Percentiles rank a stretch among this genome's conserved stretches.
Evolutionary conservation across 805 yeast species (phyloP).

Genomic region (Yamadazyma olivae): DNA sequence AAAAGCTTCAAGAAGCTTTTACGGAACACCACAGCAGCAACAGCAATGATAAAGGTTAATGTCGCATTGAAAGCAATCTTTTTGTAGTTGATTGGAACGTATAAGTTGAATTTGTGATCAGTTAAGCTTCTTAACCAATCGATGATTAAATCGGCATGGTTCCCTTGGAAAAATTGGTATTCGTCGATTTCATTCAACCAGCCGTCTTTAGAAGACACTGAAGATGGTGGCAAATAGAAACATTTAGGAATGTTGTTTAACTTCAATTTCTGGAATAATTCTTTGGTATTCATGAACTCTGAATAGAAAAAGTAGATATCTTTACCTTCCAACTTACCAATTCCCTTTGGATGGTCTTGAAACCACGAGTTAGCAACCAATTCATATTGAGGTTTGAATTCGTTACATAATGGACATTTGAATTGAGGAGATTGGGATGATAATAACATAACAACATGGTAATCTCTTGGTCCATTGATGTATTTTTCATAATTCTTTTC

Average conservation of each 20-base stretch:
- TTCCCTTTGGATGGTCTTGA: constrained; percentile 50
- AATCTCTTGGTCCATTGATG: constrained; percentile 65
- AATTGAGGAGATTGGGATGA: constrained; percentile 74
- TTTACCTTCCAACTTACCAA: constrained; percentile 18
- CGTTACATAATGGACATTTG: constrained; percentile 73
- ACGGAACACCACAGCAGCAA: constrained; percentile 24
- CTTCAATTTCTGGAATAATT: constrained; percentile 49
- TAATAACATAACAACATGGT: constrained; percentile 59
- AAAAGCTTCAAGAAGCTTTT: constrained; percentile 30
- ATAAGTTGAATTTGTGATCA: constrained; percentile 31
- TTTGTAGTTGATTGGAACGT: constrained; percentile 43
- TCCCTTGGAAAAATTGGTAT: constrained; percentile 47
- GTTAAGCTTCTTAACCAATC: constrained; percentile 35
- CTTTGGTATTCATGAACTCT: constrained; percentile 61
- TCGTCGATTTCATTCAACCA: constrained; percentile 29
- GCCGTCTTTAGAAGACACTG: constrained; percentile 25
- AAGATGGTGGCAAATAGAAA: constrained; percentile 56
- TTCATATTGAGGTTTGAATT: constrained; percentile 63
- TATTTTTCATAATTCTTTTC: constrained; percentile 57
- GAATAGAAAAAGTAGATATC: constrained; percentile 68
- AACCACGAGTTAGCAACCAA: constrained; percentile 57
- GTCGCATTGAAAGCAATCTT: constrained; percentile 31
- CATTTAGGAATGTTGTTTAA: constrained; percentile 79
- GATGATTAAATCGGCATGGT: constrained; percentile 33
- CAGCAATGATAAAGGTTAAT: constrained; percentile 21